Conservation (phyloP, 768 basidiomycete species). For the Kwoniella dendrophila region DNA sequence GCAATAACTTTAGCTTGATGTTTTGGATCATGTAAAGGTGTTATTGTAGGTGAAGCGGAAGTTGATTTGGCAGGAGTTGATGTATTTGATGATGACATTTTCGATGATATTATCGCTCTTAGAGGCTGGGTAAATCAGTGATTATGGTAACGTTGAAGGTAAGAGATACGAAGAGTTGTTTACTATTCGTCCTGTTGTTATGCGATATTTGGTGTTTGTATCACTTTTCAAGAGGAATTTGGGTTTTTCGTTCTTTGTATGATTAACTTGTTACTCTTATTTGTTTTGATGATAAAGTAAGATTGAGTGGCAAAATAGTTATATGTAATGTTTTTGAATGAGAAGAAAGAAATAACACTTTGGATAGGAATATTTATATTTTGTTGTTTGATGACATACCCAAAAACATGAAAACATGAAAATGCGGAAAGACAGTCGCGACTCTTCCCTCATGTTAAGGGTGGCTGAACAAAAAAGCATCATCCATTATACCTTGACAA, state of each 20-base stretch:
- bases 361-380: not conserved
- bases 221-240: not conserved
- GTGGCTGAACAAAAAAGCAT: not conserved
- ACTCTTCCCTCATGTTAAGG: not conserved
- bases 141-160: not conserved
- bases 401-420: not conserved
- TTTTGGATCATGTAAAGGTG: conserved; percentile 54
- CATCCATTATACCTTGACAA: not conserved
- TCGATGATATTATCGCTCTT: not conserved
- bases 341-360: not conserved
- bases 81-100: not conserved
- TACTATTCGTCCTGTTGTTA: no score
- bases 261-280: not conserved
- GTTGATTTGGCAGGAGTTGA: conserved; percentile 4
- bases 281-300: not conserved
- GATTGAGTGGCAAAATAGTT: not conserved
- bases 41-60: conserved; percentile 48
- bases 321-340: not conserved
- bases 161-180: not conserved
- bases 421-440: not conserved
- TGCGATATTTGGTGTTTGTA: no score
- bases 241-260: not conserved
- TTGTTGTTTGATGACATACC: no score
- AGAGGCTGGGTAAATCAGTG: not conserved
- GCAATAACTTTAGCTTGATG: conserved; percentile 51